phyloP scores from a whole-genome alignment of 1,284 basidiomycete species.

The Tremellales sp. region DNA sequence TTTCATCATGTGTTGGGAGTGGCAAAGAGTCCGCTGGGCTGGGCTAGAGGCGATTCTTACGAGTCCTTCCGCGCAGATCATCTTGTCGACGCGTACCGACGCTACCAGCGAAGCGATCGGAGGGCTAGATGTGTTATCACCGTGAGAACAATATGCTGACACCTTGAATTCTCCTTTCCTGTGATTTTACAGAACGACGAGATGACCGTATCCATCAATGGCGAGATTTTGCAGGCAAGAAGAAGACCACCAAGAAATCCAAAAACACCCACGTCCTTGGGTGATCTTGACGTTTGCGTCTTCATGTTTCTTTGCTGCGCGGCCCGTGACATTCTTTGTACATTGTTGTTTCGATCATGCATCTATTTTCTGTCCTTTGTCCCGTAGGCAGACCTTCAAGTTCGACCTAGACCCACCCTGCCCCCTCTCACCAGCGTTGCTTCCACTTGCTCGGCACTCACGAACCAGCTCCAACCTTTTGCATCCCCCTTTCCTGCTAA shows the following conservation, averaged over 20 bases:
- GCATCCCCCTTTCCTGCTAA: constrained; percentile 46
- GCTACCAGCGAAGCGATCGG: constrained; percentile 4
- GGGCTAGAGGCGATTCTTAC: constrained; percentile 11
- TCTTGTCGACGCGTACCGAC: constrained; percentile 6
- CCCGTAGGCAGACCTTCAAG: background rate
- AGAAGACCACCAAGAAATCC: constrained; percentile 36
- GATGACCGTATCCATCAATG: constrained; percentile 45
- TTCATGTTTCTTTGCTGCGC: constrained; percentile 37
- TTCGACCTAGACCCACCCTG: constrained; percentile 51
- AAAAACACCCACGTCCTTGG: constrained; percentile 44
- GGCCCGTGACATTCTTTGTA: constrained; percentile 9
- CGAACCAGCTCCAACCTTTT: constrained; percentile 77
- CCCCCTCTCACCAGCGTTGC: constrained; percentile 59
- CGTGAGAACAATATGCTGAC: background rate
- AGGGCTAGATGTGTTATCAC: background rate
- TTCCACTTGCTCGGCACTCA: constrained; percentile 61
- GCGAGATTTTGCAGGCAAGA: constrained; percentile 37
- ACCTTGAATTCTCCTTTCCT: background rate
- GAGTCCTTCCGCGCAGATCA: constrained; percentile 2
- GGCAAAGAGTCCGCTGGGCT: constrained; percentile 7
- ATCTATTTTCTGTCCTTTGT: background rate
- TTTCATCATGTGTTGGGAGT: background rate
- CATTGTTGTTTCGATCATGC: background rate
- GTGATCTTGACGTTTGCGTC: constrained; percentile 5
- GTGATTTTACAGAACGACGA: constrained; percentile 29